Percentiles rank a stretch among this genome's conserved stretches.
phyloP scores from a whole-genome alignment of 2,329 filamentous ascomycete species.

The Aspergillus viridinutans region DNA sequence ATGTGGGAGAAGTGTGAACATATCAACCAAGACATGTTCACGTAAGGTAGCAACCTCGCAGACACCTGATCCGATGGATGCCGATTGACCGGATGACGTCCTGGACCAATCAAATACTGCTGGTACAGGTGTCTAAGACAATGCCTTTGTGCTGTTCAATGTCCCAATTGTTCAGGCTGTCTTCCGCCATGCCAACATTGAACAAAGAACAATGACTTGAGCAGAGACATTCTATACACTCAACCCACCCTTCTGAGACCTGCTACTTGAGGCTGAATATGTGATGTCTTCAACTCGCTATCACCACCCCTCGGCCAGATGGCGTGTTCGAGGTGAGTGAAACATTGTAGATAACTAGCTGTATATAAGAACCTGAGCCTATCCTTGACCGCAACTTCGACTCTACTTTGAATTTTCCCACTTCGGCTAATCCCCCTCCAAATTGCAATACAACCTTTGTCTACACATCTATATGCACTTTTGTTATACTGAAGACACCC shows the following conservation, averaged over 20 bases:
- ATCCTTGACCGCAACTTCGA: neutral
- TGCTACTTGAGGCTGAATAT: neutral
- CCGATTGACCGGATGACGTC: neutral
- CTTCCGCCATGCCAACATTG: neutral
- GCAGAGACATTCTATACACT: neutral
- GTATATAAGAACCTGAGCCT: neutral
- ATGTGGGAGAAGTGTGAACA: neutral
- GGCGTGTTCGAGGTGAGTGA: neutral
- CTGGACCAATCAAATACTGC: neutral
- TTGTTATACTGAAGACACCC: neutral
- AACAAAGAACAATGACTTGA: neutral
- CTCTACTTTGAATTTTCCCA: neutral
- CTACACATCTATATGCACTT: neutral
- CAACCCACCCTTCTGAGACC: neutral
- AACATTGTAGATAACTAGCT: neutral
- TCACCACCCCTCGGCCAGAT: neutral
- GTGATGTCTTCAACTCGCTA: neutral
- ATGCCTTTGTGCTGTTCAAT: neutral
- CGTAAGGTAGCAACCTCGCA: neutral
- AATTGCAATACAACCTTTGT: neutral
- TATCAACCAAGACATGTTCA: neutral
- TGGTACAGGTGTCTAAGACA: neutral
- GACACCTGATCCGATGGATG: neutral
- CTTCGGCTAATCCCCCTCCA: neutral
- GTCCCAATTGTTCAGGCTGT: neutral